Conservation (phyloP, 176 grass and related monocot genomes). For the Avena atlantica region DNA sequence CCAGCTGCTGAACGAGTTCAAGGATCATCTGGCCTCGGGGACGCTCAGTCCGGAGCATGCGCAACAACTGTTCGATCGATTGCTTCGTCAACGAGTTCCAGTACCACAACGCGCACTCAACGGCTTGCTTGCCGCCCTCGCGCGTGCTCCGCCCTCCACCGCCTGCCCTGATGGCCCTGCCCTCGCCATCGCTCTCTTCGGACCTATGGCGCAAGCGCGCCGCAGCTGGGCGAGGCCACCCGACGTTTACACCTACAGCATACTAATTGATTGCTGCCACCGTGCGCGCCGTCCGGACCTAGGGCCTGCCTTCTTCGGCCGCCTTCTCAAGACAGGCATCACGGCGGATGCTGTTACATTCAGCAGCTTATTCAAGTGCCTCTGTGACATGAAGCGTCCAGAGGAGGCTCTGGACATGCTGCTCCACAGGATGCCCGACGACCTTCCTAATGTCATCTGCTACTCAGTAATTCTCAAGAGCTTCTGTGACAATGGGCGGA, state of each 20-base stretch:
- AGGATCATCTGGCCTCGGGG: background rate
- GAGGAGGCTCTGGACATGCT: background rate
- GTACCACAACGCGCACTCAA: background rate
- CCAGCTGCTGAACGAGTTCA: background rate
- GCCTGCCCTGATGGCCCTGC: background rate
- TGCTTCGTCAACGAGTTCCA: background rate
- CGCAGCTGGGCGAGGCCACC: background rate
- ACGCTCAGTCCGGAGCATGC: background rate
- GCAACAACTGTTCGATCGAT: background rate
- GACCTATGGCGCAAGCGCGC: background rate
- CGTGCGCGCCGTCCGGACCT: background rate
- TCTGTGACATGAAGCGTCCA: background rate
- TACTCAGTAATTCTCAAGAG: background rate
- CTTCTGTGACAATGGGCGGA: background rate
- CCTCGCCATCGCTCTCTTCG: slow-evolving; percentile 7
- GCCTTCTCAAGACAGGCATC: background rate
- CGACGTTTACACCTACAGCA: background rate
- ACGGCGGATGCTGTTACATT: background rate
- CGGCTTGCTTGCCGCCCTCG: background rate
- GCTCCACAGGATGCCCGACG: background rate
- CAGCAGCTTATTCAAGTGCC: background rate
- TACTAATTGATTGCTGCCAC: background rate
- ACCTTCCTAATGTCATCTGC: background rate
- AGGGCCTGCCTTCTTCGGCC: background rate
- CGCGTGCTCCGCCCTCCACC: background rate